Evolutionary conservation across 2,329 filamentous ascomycete species (phyloP), one percentile per base, ranked within the genome.

Genomic region (Neonectria magnoliae): DNA sequence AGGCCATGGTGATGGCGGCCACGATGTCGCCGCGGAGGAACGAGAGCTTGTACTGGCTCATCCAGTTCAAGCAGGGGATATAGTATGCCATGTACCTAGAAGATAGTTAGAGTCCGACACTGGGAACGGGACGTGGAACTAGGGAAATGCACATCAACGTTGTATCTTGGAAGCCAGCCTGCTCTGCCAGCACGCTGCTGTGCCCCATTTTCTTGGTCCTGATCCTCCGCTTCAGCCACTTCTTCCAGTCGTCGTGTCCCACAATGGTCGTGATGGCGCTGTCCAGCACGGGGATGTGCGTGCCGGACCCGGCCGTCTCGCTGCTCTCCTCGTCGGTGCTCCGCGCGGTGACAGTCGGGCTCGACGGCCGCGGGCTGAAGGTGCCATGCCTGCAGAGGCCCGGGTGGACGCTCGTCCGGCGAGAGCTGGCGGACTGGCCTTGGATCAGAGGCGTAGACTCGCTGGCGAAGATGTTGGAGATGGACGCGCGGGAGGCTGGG

Each of bases 1-100:
- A 97, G n/a, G 95, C 93, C 82, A 99, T 91, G n/a, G 96, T 98
- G 67, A 98, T 78, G 53, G 95, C 94, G 9, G 95, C 91, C 14
- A 97, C 84, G 18, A 98, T 81, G 78, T 99, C 96, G 52, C 96
- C 96, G 71, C 91, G 88, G 52, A 98, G 79, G 79, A 93, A 97
- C 4, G 88, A 87, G 86, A 89, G 90, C 71, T 87, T 89, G 80
- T 99, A 99, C 80, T 97, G 93, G 57, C 84, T 85, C 67, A 97
- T 91, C 96, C 96, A 99, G 68, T 91, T 94, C 69, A 97, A 82
- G 66, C 94, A 93, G 0, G 96, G 96, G 50, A 99, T 84, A 77
- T 99, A 99, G 82, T 99, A 98, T 4, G 91, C 90, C 66, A 98
- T 80, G 76, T 98, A 98, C 88, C 91, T 94, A 55, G 3, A 41